Evolutionary conservation across 371 early-diverging fungal species (phyloP).

Genomic region (Mortierella sp.): DNA sequence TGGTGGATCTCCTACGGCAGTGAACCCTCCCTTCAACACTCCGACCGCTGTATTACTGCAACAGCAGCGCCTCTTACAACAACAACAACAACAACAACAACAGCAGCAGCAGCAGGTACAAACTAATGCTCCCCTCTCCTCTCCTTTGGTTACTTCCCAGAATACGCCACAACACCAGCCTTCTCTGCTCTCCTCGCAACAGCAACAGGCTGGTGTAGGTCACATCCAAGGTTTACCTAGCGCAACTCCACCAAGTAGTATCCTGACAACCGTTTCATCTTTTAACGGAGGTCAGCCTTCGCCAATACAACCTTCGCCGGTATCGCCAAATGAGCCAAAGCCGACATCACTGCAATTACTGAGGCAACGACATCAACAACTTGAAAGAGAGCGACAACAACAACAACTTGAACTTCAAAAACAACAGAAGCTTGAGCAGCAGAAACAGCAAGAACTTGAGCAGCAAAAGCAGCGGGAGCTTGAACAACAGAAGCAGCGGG

Average conservation of each 20-base stretch:
- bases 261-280: conserved; percentile 6
- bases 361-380: conserved; percentile 13
- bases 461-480: background rate
- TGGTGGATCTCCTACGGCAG: conserved; percentile 7
- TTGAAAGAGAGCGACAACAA: conserved; percentile 11
- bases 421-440: conserved; percentile 5
- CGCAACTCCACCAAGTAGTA: conserved; percentile 9
- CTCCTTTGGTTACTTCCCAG: background rate
- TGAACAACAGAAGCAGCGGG: conserved; percentile 2
- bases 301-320: conserved; percentile 3
- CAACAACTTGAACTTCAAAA: conserved; percentile 11
- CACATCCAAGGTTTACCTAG: background rate
- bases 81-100: conserved; percentile 11
- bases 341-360: conserved; percentile 33
- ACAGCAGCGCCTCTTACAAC: conserved; percentile 23
- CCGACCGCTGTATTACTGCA: conserved; percentile 26
- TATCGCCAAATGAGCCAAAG: conserved; percentile 30
- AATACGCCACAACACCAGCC: background rate
- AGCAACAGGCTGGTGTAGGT: background rate
- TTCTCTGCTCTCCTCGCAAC: background rate
- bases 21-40: conserved; percentile 6
- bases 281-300: background rate
- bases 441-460: conserved; percentile 11
- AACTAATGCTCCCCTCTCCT: background rate
- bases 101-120: conserved; percentile 20